Evolutionary conservation across 2,329 filamentous ascomycete genomes (phyloP), one percentile per base, ranked within the genome.

Genomic region (Xylariales sp.): DNA sequence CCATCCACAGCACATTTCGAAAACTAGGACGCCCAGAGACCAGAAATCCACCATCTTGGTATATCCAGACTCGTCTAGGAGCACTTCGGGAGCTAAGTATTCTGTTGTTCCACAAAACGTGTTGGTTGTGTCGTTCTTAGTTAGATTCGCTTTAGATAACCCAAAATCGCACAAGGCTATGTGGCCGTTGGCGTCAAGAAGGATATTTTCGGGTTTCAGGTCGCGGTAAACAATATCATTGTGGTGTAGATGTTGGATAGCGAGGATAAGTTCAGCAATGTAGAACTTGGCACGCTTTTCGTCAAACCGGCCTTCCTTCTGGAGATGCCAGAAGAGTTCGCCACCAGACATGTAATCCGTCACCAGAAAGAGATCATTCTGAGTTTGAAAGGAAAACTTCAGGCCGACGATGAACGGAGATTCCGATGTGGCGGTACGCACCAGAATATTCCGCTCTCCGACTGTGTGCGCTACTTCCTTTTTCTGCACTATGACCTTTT

Each of bases 1-100:
- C 96, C 96, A 99, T 41, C 96, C 96, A 76, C 96, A 99, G 83
- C 96, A 99, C 96, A 99, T 99, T 81, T 99, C 96, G 76, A 99
- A 99, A 1, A 99, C 96, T 62, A 99, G 85, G 55, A 99, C 96
- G 65, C 96, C 96, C 12, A 99, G 86, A 1, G 96, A 99, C 96
- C 96, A 99, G 80, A 98, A 99, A 80, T 99, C 96, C 6, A 99
- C 96, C 96, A 99, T 98, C 83, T 98, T 98, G 62, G 96, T 98
- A 81, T 99, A 99, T 41, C 96, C 96, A 76, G 94, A 93, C 82
- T 99, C 96, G 74, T 99, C 96, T 52, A 99, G 83, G 14, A 99
- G 85, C 2, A 98, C 96, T 78, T 99, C 96, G 0, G 96, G 96
- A 0, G 96, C 96, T 23, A 99, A 87, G 78, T 99, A 99, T 79